Evolutionary conservation across 768 basidiomycete genomes (phyloP).

Genomic region (Podaxis carcinomalis): DNA sequence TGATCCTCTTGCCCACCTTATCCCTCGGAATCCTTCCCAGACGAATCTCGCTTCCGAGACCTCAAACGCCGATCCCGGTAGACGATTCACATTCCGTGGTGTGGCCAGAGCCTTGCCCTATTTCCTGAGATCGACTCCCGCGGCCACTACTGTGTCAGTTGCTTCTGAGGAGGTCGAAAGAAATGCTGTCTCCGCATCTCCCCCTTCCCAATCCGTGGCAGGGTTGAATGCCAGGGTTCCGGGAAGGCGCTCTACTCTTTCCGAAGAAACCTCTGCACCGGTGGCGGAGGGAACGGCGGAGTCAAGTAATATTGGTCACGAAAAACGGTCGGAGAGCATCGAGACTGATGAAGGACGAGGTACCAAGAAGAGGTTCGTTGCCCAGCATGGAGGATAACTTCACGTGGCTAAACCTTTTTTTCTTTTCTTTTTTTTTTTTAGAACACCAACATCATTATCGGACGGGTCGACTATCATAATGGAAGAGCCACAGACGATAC

Average conservation of each 20-base stretch:
- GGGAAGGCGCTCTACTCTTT: not conserved
- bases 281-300: not conserved
- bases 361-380: not conserved
- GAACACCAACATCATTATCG: constrained; percentile 1
- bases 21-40: not conserved
- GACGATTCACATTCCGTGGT: not conserved
- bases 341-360: not conserved
- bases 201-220: not conserved
- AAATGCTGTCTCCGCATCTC: not conserved
- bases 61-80: not conserved
- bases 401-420: not conserved
- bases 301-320: not conserved
- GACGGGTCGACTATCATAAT: not conserved
- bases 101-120: constrained; percentile 1
- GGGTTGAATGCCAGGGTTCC: not conserved
- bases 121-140: not conserved
- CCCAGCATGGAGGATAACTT: not conserved
- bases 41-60: not conserved
- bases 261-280: not conserved
- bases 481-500: not conserved
- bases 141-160: not conserved
- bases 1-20: not conserved
- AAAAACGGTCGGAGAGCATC: not conserved
- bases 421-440: not conserved
- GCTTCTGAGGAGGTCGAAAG: not conserved